Conservation (phyloP, 1,284 basidiomycete genomes). For the Ceratobasidium theobromae region DNA sequence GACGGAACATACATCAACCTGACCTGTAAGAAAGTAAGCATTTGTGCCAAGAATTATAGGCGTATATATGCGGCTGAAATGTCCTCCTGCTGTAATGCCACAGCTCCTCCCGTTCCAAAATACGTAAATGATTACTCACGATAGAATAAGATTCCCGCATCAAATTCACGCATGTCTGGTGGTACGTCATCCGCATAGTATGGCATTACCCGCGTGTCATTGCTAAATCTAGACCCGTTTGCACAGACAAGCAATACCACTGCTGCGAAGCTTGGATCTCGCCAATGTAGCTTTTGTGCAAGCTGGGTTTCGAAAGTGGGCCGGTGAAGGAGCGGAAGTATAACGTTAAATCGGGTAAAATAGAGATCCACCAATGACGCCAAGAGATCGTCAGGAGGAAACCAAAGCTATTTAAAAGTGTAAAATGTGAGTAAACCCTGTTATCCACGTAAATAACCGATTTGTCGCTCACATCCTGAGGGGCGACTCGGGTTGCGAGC, state of each 20-base stretch:
- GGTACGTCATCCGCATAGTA: conserved; percentile 14
- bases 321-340: conserved; percentile 47
- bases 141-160: conserved; percentile 26
- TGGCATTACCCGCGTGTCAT: conserved; percentile 44
- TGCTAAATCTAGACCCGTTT: conserved; percentile 46
- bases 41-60: background rate
- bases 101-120: background rate
- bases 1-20: conserved; percentile 27
- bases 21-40: background rate
- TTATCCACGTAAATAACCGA: background rate
- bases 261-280: conserved; percentile 45
- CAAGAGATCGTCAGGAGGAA: conserved; percentile 40
- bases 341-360: conserved; percentile 44
- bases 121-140: conserved; percentile 9
- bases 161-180: conserved; percentile 1
- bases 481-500: conserved; percentile 11
- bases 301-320: conserved; percentile 46
- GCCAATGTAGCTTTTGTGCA: conserved; percentile 42
- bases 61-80: background rate
- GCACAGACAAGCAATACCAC: conserved; percentile 49
- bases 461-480: conserved; percentile 13
- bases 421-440: background rate
- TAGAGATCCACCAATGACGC: conserved; percentile 46
- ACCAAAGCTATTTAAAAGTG: conserved; percentile 4
- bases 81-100: background rate